Base-by-base conservation (phyloP, 2,329 filamentous ascomycete species). In the Knoxdaviesia proteae region DNA sequence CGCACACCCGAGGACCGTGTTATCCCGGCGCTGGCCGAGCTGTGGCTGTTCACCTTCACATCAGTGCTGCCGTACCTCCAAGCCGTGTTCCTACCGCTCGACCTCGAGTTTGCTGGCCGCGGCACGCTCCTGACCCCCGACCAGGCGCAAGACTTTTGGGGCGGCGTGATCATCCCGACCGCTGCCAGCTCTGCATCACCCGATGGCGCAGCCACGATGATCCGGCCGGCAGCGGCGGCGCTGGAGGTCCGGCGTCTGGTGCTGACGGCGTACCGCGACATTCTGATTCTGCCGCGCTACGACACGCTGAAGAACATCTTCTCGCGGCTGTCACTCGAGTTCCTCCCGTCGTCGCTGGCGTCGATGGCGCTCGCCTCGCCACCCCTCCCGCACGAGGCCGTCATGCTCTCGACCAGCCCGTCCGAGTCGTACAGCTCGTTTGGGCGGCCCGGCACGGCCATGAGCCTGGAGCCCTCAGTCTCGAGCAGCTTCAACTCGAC, bases 21-120 rank as follows among this genome's bases (percentile, higher is more conserved):
- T n/a, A 84, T 96, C 29, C 83, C 84, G 0, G 77, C 84, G 44
- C 67, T 98, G 1, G 88, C 94, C 3, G 84, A 94, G 55, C 77
- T 94, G 54, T 98, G 90, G 90, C 74, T 92, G 46, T 77, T 90
- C 39, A 87, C 90, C 0, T 94, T 94, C 53, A 88, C 84, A 3
- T 81, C 74, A 6, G 83, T 96, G 35, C 61, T 96, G 5, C 90
- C 90, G 0, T 96, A 94, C 54, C 77, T 98, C 52, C 88, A 96
- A 61, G 86, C 88, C 1, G 87, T 94, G 1, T 94, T 98, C 54
- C 64, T 98, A 2, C 90, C 87, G 0, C 63, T 98, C 1, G 90
- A 98, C 53, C 71, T 94, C 7, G 90, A 98, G 56, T 93, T 98
- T 55, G 79, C 84, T 42, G 90, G 88, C 5, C 71, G 72, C 39